phyloP scores from a whole-genome alignment of 805 yeast species.

The Sugiyamaella smithiae region DNA sequence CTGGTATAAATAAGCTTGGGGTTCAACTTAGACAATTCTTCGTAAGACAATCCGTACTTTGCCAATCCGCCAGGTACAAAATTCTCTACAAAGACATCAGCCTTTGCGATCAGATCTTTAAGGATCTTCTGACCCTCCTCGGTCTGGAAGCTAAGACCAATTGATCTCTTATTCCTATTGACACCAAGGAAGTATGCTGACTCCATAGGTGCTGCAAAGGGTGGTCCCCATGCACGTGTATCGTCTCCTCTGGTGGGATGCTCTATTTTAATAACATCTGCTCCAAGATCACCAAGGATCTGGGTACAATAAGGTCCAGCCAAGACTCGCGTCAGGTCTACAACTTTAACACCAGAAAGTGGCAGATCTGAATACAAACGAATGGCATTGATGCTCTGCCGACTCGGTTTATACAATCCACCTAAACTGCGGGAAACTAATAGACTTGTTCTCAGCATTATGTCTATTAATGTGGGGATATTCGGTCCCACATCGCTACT shows the following conservation, averaged over 20 bases:
- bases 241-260: slow-evolving; percentile 44
- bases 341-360: slow-evolving; percentile 34
- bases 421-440: too few species aligned
- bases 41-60: slow-evolving; percentile 38
- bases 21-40: slow-evolving; percentile 27
- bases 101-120: slow-evolving; percentile 27
- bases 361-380: slow-evolving; percentile 26
- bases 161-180: slow-evolving; percentile 39
- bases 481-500: too few species aligned
- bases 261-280: slow-evolving; percentile 41
- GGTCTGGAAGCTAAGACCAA: slow-evolving; percentile 38
- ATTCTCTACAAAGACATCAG: slow-evolving; percentile 41
- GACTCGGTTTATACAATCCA: too few species aligned
- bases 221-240: slow-evolving; percentile 46
- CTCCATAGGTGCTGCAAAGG: slow-evolving; percentile 36
- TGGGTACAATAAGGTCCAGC: slow-evolving; percentile 45
- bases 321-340: slow-evolving; percentile 41
- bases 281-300: slow-evolving; percentile 43
- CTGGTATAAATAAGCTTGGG: slow-evolving; percentile 37
- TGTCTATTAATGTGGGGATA: too few species aligned
- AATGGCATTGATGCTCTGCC: too few species aligned
- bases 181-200: slow-evolving; percentile 40
- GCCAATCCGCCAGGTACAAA: slow-evolving; percentile 39
- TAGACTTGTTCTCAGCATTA: too few species aligned
- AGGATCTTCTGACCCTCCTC: slow-evolving; percentile 36